Conservation (phyloP, 1,139 yeast species). For the Scheffersomyces quercinus region DNA sequence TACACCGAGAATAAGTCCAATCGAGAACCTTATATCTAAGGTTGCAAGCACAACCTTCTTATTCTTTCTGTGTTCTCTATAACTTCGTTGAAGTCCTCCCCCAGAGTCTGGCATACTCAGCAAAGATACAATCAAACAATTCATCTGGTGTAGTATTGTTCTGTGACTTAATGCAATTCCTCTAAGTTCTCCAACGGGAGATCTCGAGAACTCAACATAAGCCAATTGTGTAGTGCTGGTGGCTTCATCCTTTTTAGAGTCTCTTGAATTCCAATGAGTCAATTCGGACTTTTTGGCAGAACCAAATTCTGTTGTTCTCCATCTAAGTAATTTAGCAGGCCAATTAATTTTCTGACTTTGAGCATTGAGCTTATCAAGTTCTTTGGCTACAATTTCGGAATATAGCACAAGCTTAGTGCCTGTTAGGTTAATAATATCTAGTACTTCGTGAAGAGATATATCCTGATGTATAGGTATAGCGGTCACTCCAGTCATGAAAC, state of each 20-base stretch:
- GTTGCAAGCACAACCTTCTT: constrained; percentile 61
- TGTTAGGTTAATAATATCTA: constrained; percentile 70
- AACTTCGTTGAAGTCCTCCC: constrained; percentile 36
- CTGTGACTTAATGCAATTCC: constrained; percentile 94
- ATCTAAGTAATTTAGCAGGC: constrained; percentile 55
- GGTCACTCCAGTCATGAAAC: constrained; percentile 90
- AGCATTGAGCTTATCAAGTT: constrained; percentile 59
- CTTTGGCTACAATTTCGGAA: constrained; percentile 75
- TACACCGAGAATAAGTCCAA: constrained; percentile 82
- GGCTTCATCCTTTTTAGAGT: constrained; percentile 28
- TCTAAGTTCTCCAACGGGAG: constrained; percentile 87
- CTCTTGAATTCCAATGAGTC: constrained; percentile 28
- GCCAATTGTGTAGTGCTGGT: constrained; percentile 59
- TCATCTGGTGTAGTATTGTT: constrained; percentile 87
- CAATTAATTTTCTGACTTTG: constrained; percentile 34
- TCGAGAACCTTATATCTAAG: constrained; percentile 81
- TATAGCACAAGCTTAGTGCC: constrained; percentile 77
- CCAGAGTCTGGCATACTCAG: constrained; percentile 59
- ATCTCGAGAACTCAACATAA: constrained; percentile 87
- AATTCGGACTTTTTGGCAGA: constrained; percentile 50
- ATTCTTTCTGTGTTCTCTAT: constrained; percentile 25
- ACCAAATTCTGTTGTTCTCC: constrained; percentile 92
- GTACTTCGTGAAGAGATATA: constrained; percentile 63
- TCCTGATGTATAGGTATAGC: constrained; percentile 91
- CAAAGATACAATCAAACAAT: constrained; percentile 66